A percentile compares a stretch with the other conserved stretches of the same genome.
phyloP scores from a whole-genome alignment of 371 early-diverging fungal genomes.

The Sanchytrium tribonematis region DNA sequence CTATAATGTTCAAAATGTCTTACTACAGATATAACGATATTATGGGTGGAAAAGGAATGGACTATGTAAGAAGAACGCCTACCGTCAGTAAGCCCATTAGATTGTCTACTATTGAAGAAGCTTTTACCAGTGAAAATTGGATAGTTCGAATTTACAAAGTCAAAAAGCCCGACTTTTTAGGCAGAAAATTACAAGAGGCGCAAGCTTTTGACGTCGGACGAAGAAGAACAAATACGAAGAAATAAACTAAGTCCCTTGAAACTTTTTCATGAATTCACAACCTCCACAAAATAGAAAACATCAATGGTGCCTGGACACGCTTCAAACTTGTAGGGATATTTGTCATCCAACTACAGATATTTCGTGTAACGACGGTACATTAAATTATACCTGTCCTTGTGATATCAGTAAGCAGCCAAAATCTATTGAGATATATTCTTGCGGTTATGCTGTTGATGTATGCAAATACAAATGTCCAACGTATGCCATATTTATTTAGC shows the following conservation, averaged over 20 bases:
- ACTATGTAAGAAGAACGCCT: slow-evolving; percentile 53
- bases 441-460: not conserved
- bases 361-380: not conserved
- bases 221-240: not conserved
- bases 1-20: slow-evolving; percentile 81
- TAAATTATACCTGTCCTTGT: not conserved
- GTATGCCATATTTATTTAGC: too few species aligned
- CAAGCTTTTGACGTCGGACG: not conserved
- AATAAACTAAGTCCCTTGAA: not conserved
- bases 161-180: slow-evolving; percentile 66
- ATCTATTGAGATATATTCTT: not conserved
- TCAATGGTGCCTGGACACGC: not conserved
- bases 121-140: slow-evolving; percentile 63
- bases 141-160: slow-evolving; percentile 90
- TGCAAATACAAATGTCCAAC: not conserved
- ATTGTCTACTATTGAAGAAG: slow-evolving; percentile 63
- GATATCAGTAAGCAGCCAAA: not conserved
- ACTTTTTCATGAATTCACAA: not conserved
- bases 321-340: not conserved
- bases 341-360: not conserved
- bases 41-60: slow-evolving; percentile 34
- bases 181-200: slow-evolving; percentile 41
- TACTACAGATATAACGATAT: slow-evolving; percentile 77
- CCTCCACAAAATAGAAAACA: not conserved
- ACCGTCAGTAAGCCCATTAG: slow-evolving; percentile 40